Conservation (phyloP, 306 rosid genomes). For the Prinsepia uniflora region DNA sequence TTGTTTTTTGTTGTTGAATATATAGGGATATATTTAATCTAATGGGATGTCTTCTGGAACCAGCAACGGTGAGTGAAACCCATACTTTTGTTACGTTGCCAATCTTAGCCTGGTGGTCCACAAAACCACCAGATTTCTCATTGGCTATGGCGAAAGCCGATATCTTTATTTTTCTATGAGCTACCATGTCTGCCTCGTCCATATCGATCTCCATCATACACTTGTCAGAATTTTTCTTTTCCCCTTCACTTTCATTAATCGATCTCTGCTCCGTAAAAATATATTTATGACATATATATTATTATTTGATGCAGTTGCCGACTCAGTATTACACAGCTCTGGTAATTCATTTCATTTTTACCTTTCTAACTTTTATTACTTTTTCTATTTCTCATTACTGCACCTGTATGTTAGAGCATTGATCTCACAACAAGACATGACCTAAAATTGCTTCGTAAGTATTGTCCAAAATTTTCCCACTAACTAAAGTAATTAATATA, state of each 20-base stretch:
- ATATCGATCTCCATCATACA: neutral
- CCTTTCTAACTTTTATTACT: neutral
- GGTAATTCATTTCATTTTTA: constrained; percentile 47
- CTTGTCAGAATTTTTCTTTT: neutral
- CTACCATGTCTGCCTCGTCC: neutral
- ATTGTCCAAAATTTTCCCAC: too few relatives aligned
- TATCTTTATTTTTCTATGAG: neutral
- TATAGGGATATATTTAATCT: constrained; percentile 77
- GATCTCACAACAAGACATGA: too few relatives aligned
- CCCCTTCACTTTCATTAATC: neutral
- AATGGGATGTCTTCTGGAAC: constrained; percentile 81
- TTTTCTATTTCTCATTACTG: neutral
- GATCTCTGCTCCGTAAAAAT: neutral
- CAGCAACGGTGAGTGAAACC: constrained; percentile 71
- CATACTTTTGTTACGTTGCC: constrained; percentile 8
- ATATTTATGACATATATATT: neutral
- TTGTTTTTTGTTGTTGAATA: neutral
- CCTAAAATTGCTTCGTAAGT: too few relatives aligned
- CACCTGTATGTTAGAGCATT: neutral
- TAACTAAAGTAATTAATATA: too few relatives aligned
- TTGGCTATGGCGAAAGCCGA: constrained; percentile 16
- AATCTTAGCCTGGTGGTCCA: constrained; percentile 30
- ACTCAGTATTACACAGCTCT: constrained; percentile 93
- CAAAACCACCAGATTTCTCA: constrained; percentile 14
- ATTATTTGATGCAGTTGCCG: constrained; percentile 63